Evolutionary conservation across 1,284 basidiomycete species (phyloP).

Genomic region (Ustilago shanxiensis): DNA sequence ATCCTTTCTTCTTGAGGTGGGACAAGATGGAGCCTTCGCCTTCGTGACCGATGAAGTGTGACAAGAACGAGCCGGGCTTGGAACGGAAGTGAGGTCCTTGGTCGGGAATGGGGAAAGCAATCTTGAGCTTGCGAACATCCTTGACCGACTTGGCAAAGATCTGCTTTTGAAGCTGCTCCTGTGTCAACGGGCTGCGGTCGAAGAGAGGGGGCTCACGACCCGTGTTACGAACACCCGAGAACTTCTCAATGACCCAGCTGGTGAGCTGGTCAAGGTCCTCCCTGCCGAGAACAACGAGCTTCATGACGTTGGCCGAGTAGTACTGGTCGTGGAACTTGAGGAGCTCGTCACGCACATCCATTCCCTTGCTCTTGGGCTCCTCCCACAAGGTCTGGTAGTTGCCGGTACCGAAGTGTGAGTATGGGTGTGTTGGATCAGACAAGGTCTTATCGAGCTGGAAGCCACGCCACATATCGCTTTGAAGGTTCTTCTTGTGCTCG

Average conservation of each 20-base stretch:
- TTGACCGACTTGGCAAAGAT: conserved; percentile 91
- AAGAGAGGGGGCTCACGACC: conserved; percentile 77
- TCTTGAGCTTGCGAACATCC: conserved; percentile 86
- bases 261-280: conserved; percentile 86
- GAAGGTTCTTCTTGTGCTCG: conserved; percentile 98
- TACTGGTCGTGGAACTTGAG: conserved; percentile 95
- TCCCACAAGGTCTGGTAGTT: conserved; percentile 86
- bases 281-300: conserved; percentile 88
- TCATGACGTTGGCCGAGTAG: conserved; percentile 95
- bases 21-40: conserved; percentile 92
- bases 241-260: conserved; percentile 79
- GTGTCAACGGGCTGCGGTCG: conserved; percentile 77
- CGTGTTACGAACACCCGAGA: conserved; percentile 82
- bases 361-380: conserved; percentile 74
- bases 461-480: conserved; percentile 94
- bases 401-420: conserved; percentile 94
- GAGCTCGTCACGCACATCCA: conserved; percentile 89
- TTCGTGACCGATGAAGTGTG: conserved; percentile 94
- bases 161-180: conserved; percentile 76
- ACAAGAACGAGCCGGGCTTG: conserved; percentile 83
- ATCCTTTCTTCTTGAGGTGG: conserved; percentile 90
- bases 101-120: conserved; percentile 81
- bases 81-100: conserved; percentile 80
- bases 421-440: conserved; percentile 81
- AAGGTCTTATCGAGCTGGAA: conserved; percentile 95